Conservation (phyloP, 1,139 yeast species). For the Kluyveromyces sp. region DNA sequence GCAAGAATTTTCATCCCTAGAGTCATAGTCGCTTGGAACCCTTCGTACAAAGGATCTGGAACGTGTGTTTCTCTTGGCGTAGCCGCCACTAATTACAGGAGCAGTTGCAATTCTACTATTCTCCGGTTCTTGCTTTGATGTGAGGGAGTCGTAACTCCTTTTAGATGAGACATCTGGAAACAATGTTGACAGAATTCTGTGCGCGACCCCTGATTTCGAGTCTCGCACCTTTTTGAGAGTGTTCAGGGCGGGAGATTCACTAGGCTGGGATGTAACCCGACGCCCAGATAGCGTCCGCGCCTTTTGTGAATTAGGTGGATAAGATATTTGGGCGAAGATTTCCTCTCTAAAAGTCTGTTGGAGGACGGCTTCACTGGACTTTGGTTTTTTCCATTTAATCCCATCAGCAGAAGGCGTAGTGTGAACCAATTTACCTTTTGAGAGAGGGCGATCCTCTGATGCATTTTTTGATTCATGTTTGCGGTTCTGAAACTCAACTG, state of each 20-base stretch:
- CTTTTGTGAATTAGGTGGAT: not conserved
- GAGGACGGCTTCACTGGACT: slow-evolving; percentile 3
- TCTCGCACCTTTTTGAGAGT: slow-evolving; percentile 24
- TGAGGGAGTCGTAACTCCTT: slow-evolving; percentile 1
- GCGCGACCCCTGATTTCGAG: slow-evolving; percentile 7
- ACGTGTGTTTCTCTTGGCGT: not conserved
- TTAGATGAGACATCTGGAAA: slow-evolving; percentile 15
- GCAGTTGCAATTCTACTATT: not conserved
- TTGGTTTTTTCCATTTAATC: slow-evolving; percentile 4
- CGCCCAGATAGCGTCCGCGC: not conserved
- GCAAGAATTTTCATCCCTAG: not conserved
- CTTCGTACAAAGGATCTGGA: not conserved
- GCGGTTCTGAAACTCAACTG: not conserved
- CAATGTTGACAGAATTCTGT: slow-evolving; percentile 18
- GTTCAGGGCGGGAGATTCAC: slow-evolving; percentile 24
- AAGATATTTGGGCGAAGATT: slow-evolving; percentile 4
- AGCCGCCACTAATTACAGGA: not conserved
- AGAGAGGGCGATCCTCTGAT: not conserved
- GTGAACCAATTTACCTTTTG: not conserved
- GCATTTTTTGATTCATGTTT: not conserved
- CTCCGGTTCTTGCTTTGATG: not conserved
- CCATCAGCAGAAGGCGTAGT: not conserved
- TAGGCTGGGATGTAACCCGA: not conserved
- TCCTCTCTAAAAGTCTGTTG: slow-evolving; percentile 2
- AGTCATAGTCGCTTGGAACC: not conserved